phyloP scores from a whole-genome alignment of 495 filamentous ascomycete species.

The Neurospora sublineolata region DNA sequence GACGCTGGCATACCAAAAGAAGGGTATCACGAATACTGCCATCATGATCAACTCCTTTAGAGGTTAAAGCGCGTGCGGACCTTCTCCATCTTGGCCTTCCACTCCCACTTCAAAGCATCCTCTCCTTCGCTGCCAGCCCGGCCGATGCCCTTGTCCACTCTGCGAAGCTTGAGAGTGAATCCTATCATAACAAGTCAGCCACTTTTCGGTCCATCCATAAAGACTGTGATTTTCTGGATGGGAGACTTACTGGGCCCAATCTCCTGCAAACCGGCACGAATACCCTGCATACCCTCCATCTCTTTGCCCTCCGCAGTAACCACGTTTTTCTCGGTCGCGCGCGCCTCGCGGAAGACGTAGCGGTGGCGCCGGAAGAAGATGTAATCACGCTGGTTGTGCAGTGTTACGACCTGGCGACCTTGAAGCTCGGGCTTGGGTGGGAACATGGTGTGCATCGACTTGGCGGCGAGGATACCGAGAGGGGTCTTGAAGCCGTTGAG shows the following conservation, averaged over 20 bases:
- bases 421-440: slow-evolving; percentile 69
- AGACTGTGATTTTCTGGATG: not conserved
- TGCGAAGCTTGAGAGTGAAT: slow-evolving; percentile 74
- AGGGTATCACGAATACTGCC: slow-evolving; percentile 3
- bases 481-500: slow-evolving; percentile 94
- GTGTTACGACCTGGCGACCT: slow-evolving; percentile 77
- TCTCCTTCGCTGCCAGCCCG: slow-evolving; percentile 61
- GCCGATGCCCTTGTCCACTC: slow-evolving; percentile 85
- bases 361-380: slow-evolving; percentile 84
- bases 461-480: slow-evolving; percentile 77
- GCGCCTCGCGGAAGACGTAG: slow-evolving; percentile 85
- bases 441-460: slow-evolving; percentile 73
- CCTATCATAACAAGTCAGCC: slow-evolving; percentile 8
- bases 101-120: slow-evolving; percentile 69
- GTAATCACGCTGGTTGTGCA: slow-evolving; percentile 92
- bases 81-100: slow-evolving; percentile 91
- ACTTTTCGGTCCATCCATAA: not conserved
- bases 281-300: slow-evolving; percentile 67
- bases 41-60: slow-evolving; percentile 24
- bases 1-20: not conserved
- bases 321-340: slow-evolving; percentile 74
- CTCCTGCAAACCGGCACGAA: slow-evolving; percentile 76
- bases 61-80: slow-evolving; percentile 84
- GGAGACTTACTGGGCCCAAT: slow-evolving; percentile 50
- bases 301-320: slow-evolving; percentile 79